Percentiles rank a stretch among this genome's conserved stretches.
Evolutionary conservation across 768 basidiomycete species (phyloP).

Genomic region (Peribolospora kevripleyi): DNA sequence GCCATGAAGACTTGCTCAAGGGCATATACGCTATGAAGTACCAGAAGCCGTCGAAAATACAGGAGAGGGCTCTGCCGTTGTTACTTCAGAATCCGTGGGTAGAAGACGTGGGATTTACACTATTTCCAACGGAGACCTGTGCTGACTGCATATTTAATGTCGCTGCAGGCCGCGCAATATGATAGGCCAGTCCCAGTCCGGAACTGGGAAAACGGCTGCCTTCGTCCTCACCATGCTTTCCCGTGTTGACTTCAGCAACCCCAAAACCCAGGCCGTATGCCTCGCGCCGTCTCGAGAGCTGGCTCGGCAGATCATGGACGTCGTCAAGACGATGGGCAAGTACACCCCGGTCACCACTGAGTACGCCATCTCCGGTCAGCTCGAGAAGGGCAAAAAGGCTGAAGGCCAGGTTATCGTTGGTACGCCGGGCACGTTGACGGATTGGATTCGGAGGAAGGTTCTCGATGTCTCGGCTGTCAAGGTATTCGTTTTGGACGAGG

Average conservation of each 20-base stretch:
- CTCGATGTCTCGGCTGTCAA: slow-evolving; percentile 58
- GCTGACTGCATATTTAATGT: too few species aligned
- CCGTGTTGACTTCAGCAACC: slow-evolving; percentile 51
- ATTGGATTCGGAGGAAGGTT: slow-evolving; percentile 37
- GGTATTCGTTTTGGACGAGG: slow-evolving; percentile 90
- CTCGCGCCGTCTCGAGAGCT: slow-evolving; percentile 94
- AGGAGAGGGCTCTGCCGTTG: slow-evolving; percentile 82
- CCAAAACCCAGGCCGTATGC: slow-evolving; percentile 49
- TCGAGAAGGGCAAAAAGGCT: slow-evolving; percentile 22
- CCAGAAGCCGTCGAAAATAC: slow-evolving; percentile 94
- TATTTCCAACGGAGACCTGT: too few species aligned
- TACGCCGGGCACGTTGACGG: slow-evolving; percentile 82
- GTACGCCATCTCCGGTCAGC: slow-evolving; percentile 71
- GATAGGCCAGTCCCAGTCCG: slow-evolving; percentile 98
- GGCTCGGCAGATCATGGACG: slow-evolving; percentile 90
- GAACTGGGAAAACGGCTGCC: slow-evolving; percentile 95
- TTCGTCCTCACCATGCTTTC: slow-evolving; percentile 95
- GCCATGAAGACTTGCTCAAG: slow-evolving; percentile 66
- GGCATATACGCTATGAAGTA: slow-evolving; percentile 89
- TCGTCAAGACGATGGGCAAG: slow-evolving; percentile 81
- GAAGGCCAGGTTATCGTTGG: slow-evolving; percentile 84
- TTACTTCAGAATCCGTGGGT: slow-evolving; percentile 70
- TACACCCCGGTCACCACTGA: slow-evolving; percentile 80
- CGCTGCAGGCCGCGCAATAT: slow-evolving; percentile 67
- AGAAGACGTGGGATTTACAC: not conserved